Evolutionary conservation across 2,329 filamentous ascomycete species (phyloP).

Genomic region (Ceratocystis huliohia): DNA sequence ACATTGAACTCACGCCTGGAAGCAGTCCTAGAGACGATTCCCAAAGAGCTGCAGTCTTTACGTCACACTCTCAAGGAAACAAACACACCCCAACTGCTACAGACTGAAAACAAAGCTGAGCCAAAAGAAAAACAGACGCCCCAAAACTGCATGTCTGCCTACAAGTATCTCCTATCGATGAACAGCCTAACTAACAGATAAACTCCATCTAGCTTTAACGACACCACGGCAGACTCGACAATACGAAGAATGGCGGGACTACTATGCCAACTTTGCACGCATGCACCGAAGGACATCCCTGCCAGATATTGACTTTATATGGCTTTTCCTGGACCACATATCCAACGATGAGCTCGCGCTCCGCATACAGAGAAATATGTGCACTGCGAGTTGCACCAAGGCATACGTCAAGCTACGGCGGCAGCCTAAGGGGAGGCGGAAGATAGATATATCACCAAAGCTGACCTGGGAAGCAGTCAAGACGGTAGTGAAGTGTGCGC

Average conservation of each 20-base stretch:
- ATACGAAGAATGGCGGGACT: slow-evolving; percentile 20
- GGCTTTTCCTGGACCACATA: slow-evolving; percentile 20
- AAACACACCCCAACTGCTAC: slow-evolving; percentile 1
- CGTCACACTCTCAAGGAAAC: slow-evolving; percentile 14
- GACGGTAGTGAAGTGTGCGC: slow-evolving; percentile 14
- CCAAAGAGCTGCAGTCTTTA: slow-evolving; percentile 16
- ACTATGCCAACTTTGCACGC: slow-evolving; percentile 16
- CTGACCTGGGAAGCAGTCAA: slow-evolving; percentile 19
- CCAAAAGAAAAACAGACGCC: background rate
- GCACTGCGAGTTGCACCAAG: slow-evolving; percentile 11
- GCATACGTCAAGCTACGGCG: slow-evolving; percentile 13
- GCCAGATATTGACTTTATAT: slow-evolving; percentile 17
- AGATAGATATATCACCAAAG: slow-evolving; percentile 15
- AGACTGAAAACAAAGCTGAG: background rate
- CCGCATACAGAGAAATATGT: slow-evolving; percentile 20
- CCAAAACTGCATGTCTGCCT: background rate
- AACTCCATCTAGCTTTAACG: background rate
- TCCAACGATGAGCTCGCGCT: slow-evolving; percentile 16
- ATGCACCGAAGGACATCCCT: slow-evolving; percentile 18
- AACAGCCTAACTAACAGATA: background rate
- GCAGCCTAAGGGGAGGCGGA: slow-evolving; percentile 16
- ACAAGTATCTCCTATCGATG: background rate
- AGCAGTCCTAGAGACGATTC: slow-evolving; percentile 7
- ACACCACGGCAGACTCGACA: slow-evolving; percentile 12
- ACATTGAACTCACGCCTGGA: slow-evolving; percentile 13